A percentile compares a stretch with the other conserved stretches of the same genome.
Evolutionary conservation across 305 asterid genomes (phyloP).

Genomic region (Fraxinus albicans): DNA sequence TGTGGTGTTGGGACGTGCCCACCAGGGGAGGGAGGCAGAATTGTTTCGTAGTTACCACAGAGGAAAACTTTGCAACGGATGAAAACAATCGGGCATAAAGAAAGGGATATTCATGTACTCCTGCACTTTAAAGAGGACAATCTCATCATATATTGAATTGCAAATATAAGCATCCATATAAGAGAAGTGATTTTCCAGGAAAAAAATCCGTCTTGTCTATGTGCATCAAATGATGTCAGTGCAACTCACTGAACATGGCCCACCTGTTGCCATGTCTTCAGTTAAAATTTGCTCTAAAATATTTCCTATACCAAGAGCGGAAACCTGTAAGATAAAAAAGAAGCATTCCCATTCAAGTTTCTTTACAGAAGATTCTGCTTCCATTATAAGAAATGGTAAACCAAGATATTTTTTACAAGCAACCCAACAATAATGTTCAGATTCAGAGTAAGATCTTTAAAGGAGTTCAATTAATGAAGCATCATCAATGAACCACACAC

Average conservation of each 20-base stretch:
- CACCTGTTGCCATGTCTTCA: constrained; percentile 85
- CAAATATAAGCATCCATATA: constrained; percentile 8
- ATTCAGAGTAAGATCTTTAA: background rate
- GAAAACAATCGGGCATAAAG: constrained; percentile 91
- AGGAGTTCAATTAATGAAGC: constrained; percentile 5
- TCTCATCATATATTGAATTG: constrained; percentile 12
- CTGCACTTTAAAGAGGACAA: constrained; percentile 44
- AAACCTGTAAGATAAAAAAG: constrained; percentile 46
- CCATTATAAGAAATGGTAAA: background rate
- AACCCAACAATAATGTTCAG: constrained; percentile 16
- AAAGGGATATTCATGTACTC: constrained; percentile 73
- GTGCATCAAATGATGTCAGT: constrained; percentile 4
- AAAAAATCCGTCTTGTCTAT: background rate
- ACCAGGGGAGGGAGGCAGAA: background rate
- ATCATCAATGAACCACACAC: constrained; percentile 37
- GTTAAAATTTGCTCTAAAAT: constrained; percentile 67
- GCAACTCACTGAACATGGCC: constrained; percentile 22
- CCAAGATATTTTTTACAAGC: background rate
- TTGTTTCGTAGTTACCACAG: constrained; percentile 55
- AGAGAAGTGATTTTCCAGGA: constrained; percentile 8
- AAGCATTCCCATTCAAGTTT: constrained; percentile 17
- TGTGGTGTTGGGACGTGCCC: background rate
- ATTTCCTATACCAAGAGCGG: constrained; percentile 54
- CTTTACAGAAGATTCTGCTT: constrained; percentile 8
- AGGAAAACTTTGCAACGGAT: constrained; percentile 74